Conservation (phyloP, 371 early-diverging fungal species). For the Rhizopus arrhizus region DNA sequence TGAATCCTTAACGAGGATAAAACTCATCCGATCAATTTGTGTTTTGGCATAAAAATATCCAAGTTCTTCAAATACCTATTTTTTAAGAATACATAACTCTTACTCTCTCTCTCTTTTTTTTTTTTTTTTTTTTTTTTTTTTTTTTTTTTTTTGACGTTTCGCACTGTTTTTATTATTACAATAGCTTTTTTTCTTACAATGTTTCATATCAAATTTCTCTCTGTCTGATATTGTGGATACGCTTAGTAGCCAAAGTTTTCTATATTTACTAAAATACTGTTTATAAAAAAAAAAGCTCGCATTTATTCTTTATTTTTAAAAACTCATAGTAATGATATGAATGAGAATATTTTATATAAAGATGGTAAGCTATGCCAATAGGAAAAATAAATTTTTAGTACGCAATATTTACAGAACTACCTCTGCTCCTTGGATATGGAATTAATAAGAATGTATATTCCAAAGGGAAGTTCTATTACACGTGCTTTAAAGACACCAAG, state of each 20-base stretch:
- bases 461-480: constrained; percentile 1
- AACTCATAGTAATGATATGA: constrained; percentile 3
- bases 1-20: too few relatives aligned
- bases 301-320: constrained; percentile 4
- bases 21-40: too few relatives aligned
- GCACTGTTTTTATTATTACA: constrained; percentile 5
- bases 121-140: too few relatives aligned
- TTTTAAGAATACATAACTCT: too few relatives aligned
- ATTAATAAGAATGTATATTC: constrained; percentile 1
- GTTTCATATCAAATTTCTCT: background rate
- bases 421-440: constrained; percentile 5
- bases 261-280: background rate
- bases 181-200: constrained; percentile 3
- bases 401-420: constrained; percentile 1
- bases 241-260: too few relatives aligned
- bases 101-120: too few relatives aligned
- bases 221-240: too few relatives aligned
- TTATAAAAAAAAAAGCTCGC: constrained; percentile 5
- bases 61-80: too few relatives aligned
- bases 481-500: constrained; percentile 2
- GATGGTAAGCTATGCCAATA: constrained; percentile 5
- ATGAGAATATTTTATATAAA: constrained; percentile 3
- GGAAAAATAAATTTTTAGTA: constrained; percentile 1
- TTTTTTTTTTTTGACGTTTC: background rate
- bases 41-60: too few relatives aligned